Percentiles rank a stretch among this genome's conserved stretches.
Conservation (phyloP, 352 stramenopile species). For the Phytophthora nicotianae region DNA sequence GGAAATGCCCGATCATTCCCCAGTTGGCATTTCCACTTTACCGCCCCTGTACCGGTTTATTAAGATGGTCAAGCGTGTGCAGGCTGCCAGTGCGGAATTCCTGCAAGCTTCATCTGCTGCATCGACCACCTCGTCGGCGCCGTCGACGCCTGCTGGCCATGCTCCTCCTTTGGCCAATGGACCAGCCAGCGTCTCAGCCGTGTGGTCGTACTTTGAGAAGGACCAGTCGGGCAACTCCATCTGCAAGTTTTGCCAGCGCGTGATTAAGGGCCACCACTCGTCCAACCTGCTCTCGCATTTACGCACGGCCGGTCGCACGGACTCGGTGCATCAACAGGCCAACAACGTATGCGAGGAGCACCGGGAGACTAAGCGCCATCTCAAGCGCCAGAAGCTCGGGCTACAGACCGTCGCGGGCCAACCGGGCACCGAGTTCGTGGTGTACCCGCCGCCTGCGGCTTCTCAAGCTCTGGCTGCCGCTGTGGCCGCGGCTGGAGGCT, state of each 20-base stretch:
- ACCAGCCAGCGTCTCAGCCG: slow-evolving; percentile 70
- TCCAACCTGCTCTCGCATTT: slow-evolving; percentile 83
- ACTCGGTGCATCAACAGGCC: slow-evolving; percentile 73
- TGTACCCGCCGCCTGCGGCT: slow-evolving; percentile 45
- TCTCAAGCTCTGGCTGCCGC: slow-evolving; percentile 47
- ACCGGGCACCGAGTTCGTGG: slow-evolving; percentile 42
- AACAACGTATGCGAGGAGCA: slow-evolving; percentile 81
- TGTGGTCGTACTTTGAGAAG: slow-evolving; percentile 88
- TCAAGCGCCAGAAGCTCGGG: slow-evolving; percentile 78
- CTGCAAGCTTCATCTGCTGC: slow-evolving; percentile 10
- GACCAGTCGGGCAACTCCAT: slow-evolving; percentile 75
- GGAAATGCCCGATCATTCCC: background rate
- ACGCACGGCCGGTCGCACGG: slow-evolving; percentile 73
- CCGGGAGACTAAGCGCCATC: slow-evolving; percentile 76
- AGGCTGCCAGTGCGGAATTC: slow-evolving; percentile 26
- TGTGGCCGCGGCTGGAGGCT: slow-evolving; percentile 47
- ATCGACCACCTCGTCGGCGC: slow-evolving; percentile 9
- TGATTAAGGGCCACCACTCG: slow-evolving; percentile 88
- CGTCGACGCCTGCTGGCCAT: slow-evolving; percentile 8
- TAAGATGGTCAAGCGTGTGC: slow-evolving; percentile 33
- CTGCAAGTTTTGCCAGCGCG: slow-evolving; percentile 85
- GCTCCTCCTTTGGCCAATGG: slow-evolving; percentile 21
- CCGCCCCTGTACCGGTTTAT: slow-evolving; percentile 43
- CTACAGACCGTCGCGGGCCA: slow-evolving; percentile 34
- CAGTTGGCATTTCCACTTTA: slow-evolving; percentile 14